These are phyloP conservation scores for Aureobasidium sp. DNA, from an alignment of 2,329 filamentous ascomycete genomes.

Conservation along the genomic window DNA sequence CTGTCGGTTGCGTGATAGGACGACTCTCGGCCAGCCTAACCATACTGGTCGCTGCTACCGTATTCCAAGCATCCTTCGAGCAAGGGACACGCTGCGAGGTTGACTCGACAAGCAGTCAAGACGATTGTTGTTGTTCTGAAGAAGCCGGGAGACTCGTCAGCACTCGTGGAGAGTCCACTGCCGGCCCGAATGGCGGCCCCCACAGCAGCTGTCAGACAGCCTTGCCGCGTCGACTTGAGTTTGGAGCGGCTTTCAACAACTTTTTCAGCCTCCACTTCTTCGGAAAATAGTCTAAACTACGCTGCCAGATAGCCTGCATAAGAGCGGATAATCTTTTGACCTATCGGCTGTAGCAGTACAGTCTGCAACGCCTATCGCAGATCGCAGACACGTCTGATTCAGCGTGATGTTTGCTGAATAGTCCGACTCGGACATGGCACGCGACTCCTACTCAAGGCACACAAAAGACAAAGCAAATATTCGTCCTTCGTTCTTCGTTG, in stretches of 20 bases:
- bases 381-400: background rate
- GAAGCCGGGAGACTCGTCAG: background rate
- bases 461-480: background rate
- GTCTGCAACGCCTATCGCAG: background rate
- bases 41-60: background rate
- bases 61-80: background rate
- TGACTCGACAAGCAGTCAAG: background rate
- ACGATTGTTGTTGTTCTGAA: too few species aligned
- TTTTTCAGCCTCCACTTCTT: background rate
- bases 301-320: too few species aligned
- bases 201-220: background rate
- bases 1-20: constrained; percentile 3
- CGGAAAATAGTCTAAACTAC: too few species aligned
- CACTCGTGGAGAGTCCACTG: background rate
- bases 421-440: background rate
- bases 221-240: background rate
- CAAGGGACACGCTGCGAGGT: background rate
- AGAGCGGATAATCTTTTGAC: too few species aligned
- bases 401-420: background rate
- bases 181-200: background rate
- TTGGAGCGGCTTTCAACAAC: background rate
- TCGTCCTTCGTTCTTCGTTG: background rate
- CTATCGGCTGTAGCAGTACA: too few species aligned
- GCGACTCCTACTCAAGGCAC: background rate
- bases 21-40: background rate